phyloP scores from a whole-genome alignment of 441 rosid species.

The Macaranga tanarius region DNA sequence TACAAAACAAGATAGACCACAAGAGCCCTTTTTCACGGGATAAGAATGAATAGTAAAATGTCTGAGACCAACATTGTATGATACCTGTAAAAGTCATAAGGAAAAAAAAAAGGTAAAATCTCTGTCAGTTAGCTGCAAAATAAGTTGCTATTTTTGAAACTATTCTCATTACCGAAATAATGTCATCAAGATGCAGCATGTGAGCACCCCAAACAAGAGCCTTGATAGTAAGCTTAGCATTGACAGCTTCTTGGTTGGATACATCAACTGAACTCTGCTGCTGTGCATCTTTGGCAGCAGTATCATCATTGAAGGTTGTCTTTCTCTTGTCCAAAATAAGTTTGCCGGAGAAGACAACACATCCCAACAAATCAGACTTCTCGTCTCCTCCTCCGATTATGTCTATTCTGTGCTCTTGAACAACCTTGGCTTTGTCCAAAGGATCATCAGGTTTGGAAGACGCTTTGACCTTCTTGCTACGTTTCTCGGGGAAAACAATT shows the following conservation, averaged over 20 bases:
- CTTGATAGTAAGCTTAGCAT: constrained; percentile 82
- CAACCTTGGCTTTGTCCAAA: constrained; percentile 35
- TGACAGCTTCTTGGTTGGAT: constrained; percentile 50
- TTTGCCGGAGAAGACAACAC: constrained; percentile 67
- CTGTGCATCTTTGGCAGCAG: constrained; percentile 34
- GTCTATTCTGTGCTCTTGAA: constrained; percentile 70
- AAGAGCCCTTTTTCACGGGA: constrained; percentile 65
- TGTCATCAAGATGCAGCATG: constrained; percentile 66
- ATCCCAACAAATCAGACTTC: constrained; percentile 85
- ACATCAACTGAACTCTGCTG: constrained; percentile 46
- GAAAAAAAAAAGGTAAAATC: neutral
- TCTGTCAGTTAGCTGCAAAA: neutral
- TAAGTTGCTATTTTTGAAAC: neutral
- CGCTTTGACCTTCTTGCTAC: constrained; percentile 67
- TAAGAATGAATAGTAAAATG: constrained; percentile 93
- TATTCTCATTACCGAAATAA: constrained; percentile 61
- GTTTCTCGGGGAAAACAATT: constrained; percentile 85
- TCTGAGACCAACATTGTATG: constrained; percentile 79
- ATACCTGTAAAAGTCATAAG: constrained; percentile 49
- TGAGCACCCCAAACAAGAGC: constrained; percentile 86
- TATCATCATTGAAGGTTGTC: constrained; percentile 35
- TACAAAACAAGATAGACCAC: constrained; percentile 72
- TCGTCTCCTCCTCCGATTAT: constrained; percentile 72
- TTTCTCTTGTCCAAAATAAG: constrained; percentile 74
- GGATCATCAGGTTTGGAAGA: constrained; percentile 52